Percentiles rank a stretch among this genome's conserved stretches.
These are phyloP conservation scores for Leccinum variicolor DNA, from an alignment of 768 basidiomycete genomes.

Conservation along the genomic window DNA sequence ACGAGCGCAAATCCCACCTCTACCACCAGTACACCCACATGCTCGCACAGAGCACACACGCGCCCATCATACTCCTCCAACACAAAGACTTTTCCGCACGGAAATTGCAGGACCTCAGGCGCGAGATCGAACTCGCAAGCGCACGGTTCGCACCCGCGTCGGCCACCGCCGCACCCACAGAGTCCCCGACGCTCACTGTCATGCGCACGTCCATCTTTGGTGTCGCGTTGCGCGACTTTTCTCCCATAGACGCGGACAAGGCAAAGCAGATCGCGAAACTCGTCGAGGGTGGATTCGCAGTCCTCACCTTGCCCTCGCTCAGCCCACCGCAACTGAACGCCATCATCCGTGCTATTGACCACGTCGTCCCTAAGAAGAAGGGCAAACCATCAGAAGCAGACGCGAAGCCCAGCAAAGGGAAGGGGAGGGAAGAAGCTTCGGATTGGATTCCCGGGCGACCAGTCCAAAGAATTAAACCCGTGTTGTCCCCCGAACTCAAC, in stretches of 20 bases:
- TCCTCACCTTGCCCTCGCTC: conserved; percentile 62
- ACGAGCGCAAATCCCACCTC: conserved; percentile 75
- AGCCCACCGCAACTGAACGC: conserved; percentile 70
- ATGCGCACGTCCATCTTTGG: conserved; percentile 80
- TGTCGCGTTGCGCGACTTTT: conserved; percentile 64
- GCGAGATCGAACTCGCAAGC: conserved; percentile 60
- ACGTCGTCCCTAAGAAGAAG: conserved; percentile 58
- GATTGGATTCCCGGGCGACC: conserved; percentile 65
- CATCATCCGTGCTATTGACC: conserved; percentile 64
- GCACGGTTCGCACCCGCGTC: conserved; percentile 34
- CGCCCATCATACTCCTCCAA: conserved; percentile 74
- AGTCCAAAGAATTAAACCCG: conserved; percentile 54
- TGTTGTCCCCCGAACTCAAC: conserved; percentile 60
- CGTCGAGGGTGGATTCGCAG: conserved; percentile 58
- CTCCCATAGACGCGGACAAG: conserved; percentile 45
- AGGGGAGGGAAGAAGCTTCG: conserved; percentile 59
- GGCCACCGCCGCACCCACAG: conserved; percentile 23
- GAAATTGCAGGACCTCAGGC: conserved; percentile 63
- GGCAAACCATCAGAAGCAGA: conserved; percentile 52
- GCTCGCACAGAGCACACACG: conserved; percentile 50
- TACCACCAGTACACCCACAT: conserved; percentile 78
- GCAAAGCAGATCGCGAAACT: conserved; percentile 53
- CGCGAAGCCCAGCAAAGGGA: conserved; percentile 37
- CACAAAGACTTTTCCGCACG: conserved; percentile 73
- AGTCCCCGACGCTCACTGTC: conserved; percentile 57